These are phyloP conservation scores for Pichia sp. DNA, from an alignment of 1,139 yeast genomes.

Conservation along the genomic window DNA sequence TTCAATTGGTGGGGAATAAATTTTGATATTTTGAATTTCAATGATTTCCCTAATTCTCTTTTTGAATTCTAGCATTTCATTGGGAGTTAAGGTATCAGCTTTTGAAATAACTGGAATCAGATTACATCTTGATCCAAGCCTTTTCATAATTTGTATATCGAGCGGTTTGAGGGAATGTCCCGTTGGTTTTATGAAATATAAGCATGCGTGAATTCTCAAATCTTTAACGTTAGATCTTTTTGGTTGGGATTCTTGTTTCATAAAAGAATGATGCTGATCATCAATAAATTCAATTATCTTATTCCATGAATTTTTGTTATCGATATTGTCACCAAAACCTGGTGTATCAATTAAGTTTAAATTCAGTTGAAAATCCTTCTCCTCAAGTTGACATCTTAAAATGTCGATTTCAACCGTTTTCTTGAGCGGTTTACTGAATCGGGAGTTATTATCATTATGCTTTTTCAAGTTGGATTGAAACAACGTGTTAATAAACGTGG, in stretches of 20 bases:
- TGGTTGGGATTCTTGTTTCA: constrained; percentile 98
- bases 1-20: constrained; percentile 83
- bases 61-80: constrained; percentile 76
- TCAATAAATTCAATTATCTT: constrained; percentile 90
- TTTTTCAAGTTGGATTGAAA: constrained; percentile 67
- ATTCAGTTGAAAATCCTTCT: constrained; percentile 78
- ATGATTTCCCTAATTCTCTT: constrained; percentile 82
- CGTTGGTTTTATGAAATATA: constrained; percentile 92
- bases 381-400: constrained; percentile 86
- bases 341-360: constrained; percentile 93
- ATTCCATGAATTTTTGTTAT: constrained; percentile 89
- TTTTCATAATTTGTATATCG: constrained; percentile 90
- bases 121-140: constrained; percentile 80
- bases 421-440: constrained; percentile 67
- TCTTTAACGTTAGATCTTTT: constrained; percentile 61
- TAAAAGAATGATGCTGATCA: constrained; percentile 90
- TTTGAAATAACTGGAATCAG: constrained; percentile 93
- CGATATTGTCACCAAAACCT: constrained; percentile 95
- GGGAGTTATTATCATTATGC: constrained; percentile 53
- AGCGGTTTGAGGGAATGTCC: constrained; percentile 92
- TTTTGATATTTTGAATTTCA: constrained; percentile 84
- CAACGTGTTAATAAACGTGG: constrained; percentile 88
- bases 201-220: constrained; percentile 89
- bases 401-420: constrained; percentile 91
- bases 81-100: constrained; percentile 83